Evolutionary conservation across 345 rosid genomes (phyloP), one percentile per base, ranked within the genome.

Genomic region (Arabis alpina): DNA sequence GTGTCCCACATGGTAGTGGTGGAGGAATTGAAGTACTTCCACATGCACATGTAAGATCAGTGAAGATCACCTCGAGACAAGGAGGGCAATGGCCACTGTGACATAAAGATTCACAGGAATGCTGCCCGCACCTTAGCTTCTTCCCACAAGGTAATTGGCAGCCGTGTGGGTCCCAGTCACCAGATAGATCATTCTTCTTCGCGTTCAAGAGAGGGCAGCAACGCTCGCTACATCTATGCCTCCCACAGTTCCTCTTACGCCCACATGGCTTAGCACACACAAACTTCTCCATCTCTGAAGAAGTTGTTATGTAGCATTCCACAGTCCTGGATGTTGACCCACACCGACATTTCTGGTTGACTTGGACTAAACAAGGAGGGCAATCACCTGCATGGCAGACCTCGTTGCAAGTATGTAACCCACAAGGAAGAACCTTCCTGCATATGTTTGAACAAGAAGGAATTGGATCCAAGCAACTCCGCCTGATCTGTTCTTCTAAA

Each of bases 71-170:
- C 70, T 89, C 92, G 23, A 91, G 91, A 76, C 99, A 94, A 61
- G 98, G 91, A 79, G 93, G 89, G 71, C 97, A 94, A 58, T 94
- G 97, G 32, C 99, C 99, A 80, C 92, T 89, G 70, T 94, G 98
- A 85, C 98, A 94, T 41, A 87, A 72, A 3, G 92, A 79, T 64
- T 89, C 91, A 76, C 99, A 94, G 55, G 84, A 78, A 84, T 94
- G 98, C 64, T 89, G 97, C 44, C 96, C 92, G 45, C 99, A 92
- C 70, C 97, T 87, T 45, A 89, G 86, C 81, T 88, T 89, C 88
- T 94, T 94, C 56, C 84, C 96, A 76, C 99, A 94, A 4, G 87
- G 73, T 82, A 92, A 80, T 59, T 91, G 90, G 78, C 99, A 94
- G 41, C 85, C 80, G 75, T 94, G 98, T 9, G 90, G 93, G 75